Percentiles rank a stretch among this genome's conserved stretches.
These are phyloP conservation scores for Microglena sp. DNA, from an alignment of 139 green algal genomes.

Conservation along the genomic window DNA sequence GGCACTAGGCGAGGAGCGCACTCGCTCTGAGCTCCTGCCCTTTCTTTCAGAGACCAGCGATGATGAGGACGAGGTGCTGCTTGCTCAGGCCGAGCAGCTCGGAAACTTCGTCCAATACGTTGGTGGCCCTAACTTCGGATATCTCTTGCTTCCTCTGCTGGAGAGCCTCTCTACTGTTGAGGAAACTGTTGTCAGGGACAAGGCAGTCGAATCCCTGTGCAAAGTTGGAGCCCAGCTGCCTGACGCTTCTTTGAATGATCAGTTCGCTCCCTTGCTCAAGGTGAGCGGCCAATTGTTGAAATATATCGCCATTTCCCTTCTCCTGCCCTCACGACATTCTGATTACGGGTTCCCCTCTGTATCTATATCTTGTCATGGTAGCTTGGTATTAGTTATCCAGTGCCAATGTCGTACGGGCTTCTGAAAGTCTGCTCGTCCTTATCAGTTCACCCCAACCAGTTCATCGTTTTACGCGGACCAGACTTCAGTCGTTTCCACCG, in stretches of 20 bases:
- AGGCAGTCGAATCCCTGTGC: slow-evolving; percentile 77
- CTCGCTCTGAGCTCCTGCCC: slow-evolving; percentile 90
- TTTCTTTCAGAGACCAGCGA: slow-evolving; percentile 94
- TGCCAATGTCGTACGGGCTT: too few species aligned
- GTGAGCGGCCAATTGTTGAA: too few species aligned
- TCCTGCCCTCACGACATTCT: not conserved
- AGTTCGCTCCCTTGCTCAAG: slow-evolving; percentile 79
- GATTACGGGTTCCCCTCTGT: not conserved
- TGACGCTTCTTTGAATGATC: slow-evolving; percentile 47
- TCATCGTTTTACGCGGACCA: too few species aligned
- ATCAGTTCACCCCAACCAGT: too few species aligned
- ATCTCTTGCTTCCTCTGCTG: slow-evolving; percentile 80
- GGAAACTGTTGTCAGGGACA: slow-evolving; percentile 96
- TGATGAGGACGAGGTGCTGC: slow-evolving; percentile 96
- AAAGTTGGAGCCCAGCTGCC: slow-evolving; percentile 72
- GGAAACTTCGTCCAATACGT: slow-evolving; percentile 89
- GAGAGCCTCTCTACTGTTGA: slow-evolving; percentile 89
- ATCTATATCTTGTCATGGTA: not conserved
- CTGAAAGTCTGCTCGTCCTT: too few species aligned
- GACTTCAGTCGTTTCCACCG: too few species aligned
- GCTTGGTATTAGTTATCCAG: too few species aligned
- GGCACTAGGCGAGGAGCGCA: slow-evolving; percentile 89
- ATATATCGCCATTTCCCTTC: not conserved
- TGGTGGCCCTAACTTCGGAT: slow-evolving; percentile 67
- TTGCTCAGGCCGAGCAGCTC: slow-evolving; percentile 95